Evolutionary conservation across 169 alveolate species (phyloP), one percentile per base, ranked within the genome.

Genomic region (Eimeria acervulina): DNA sequence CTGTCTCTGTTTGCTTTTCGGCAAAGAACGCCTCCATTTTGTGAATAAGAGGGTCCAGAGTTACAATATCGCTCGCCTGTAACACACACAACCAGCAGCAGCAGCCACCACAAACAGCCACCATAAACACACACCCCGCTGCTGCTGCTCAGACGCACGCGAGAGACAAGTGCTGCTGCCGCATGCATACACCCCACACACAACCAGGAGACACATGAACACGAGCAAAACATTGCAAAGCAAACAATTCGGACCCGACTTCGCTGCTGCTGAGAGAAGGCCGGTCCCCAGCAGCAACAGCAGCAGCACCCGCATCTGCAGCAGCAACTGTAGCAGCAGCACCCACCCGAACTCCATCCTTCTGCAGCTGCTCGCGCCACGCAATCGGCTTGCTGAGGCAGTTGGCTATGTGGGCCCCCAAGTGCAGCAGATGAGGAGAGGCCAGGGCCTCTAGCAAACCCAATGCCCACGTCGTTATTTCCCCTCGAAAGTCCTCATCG

Each of bases 321-420:
- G 36, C 81, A 28, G 81, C 81, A 74, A n/a, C n/a, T 13, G 92
- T 0, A 84, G 61, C 87, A 36, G 40, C 44, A 44, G 76, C 26
- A 33, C 85, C 12, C 51, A 90, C 95, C 90, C 68, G 63, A 28
- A 90, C 76, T 33, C 95, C 95, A 55, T 90, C 95, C 23, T 90
- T 90, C 31, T 51, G 59, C 17, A 90, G 95, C 63, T 55, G 95
- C 38, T 90, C 95, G 21, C 95, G 38, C 90, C 84, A 74, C 8
- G 85, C 88, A 59, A 90, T 90, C 36, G 95, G 95, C n/a, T 80
- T 78, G 66, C 84, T 55, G 38, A 90, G 90, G 40, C 95, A 70
- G 31, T 90, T 90, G 31, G 84, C 95, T 33, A 90, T 66, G 59
- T 52, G 84, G 47, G 90, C 90, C 42, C 85, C 95, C 61, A 90